Evolutionary conservation across 78 protist genomes (phyloP), one percentile per base, ranked within the genome.

Genomic region (Tieghemostelium lacteum): DNA sequence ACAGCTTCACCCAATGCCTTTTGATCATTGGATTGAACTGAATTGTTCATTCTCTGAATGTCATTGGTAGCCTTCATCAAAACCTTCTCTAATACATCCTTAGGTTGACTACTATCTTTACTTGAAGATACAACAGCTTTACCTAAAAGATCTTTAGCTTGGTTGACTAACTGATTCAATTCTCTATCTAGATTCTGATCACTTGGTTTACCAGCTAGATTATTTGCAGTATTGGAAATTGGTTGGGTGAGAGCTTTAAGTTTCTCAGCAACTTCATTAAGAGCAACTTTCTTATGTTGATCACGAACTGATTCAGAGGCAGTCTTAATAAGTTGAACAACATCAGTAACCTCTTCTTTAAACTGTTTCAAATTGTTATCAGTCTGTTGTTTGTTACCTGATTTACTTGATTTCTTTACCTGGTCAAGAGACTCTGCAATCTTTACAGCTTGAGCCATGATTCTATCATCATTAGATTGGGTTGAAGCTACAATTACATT

Each of bases 241-340:
- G 76, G 91, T 60, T 83, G 76, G n/a, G 73, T 36, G 10, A 70
- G n/a, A 24, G 12, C 33, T 73, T 83, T 83, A 2, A 83, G 37
- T 40, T 69, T 83, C 64, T 83, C 91, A 39, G 91, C 91, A 8
- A 83, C 17, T 39, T 83, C 91, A 63, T 83, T 83, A 49, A 83
- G 72, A 19, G 91, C 91, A 45, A 83, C 91, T 34, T 83, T 66
- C 26, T 83, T 83, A 33, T 83, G 91, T 40, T 22, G 66, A 42
- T 83, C 91, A 29, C 58, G 58, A n/a, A 37, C 17, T 6, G 42
- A 20, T 34, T 83, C 91, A 17, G 91, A 40, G 1, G 67, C 91
- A 31, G 66, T 76, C 42, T 83, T 83, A 64, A 83, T 69, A 1
- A 83, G 36, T 28, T 83, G 69, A 20, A 83, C 40, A 2, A 78